A percentile compares a stretch with the other conserved stretches of the same genome.
Conservation (phyloP, 805 yeast species). For the Saturnispora saitoi region DNA sequence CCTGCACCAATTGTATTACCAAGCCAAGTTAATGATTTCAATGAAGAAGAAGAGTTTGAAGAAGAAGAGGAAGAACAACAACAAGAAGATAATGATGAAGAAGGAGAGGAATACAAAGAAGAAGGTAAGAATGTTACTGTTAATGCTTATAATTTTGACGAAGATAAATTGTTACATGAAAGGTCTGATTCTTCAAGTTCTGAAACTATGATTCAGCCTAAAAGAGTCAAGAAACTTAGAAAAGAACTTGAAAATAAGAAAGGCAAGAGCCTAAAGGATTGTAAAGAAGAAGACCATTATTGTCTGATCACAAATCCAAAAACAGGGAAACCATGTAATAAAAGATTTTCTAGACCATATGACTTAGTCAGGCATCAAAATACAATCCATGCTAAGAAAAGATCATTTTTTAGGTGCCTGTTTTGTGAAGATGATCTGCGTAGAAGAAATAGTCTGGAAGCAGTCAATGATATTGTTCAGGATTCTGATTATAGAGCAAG, state of each 20-base stretch:
- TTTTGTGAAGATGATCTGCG: constrained; percentile 71
- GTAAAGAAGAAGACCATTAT: constrained; percentile 34
- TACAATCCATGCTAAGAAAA: constrained; percentile 85
- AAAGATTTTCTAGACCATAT: constrained; percentile 86
- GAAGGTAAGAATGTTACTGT: neutral
- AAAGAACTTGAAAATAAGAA: constrained; percentile 1
- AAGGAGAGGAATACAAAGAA: neutral
- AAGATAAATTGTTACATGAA: constrained; percentile 2
- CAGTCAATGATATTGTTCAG: constrained; percentile 38
- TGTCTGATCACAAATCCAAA: constrained; percentile 53
- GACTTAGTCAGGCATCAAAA: constrained; percentile 94
- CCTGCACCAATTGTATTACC: constrained; percentile 10
- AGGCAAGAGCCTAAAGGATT: constrained; percentile 1
- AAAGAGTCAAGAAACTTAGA: constrained; percentile 6
- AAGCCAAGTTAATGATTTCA: constrained; percentile 1
- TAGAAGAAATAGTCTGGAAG: constrained; percentile 31
- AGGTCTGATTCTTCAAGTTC: constrained; percentile 7
- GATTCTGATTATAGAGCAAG: constrained; percentile 22
- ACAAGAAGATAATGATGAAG: too few relatives aligned
- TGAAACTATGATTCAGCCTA: neutral
- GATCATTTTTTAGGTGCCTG: constrained; percentile 78
- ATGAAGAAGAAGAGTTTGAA: neutral
- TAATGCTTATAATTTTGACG: neutral
- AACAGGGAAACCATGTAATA: constrained; percentile 57
- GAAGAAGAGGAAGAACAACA: neutral